Base-by-base conservation (phyloP, 306 rosid species). In the Trifolium subterraneum region DNA sequence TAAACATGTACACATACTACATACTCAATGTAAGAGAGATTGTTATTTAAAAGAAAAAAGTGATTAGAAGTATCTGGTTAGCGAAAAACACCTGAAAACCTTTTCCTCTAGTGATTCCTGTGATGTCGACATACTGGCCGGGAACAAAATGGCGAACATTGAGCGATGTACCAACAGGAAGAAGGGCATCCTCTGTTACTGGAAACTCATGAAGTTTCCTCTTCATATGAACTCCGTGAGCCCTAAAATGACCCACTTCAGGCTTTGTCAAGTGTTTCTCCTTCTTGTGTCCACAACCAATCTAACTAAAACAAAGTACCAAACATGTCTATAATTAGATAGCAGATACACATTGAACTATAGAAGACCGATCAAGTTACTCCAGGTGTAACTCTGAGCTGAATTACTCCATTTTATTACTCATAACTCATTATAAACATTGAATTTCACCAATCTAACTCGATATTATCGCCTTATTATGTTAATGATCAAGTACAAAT, bases 201-300 rank as follows among this genome's bases (percentile, higher is more conserved):
- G 96, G 99, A 79, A 95, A 95, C 84, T 95, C 99, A 64, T 70
- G 85, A 42, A 95, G 79, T 73, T 95, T 95, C 85, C 99, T 88
- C 82, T 90, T 88, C 84, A 94, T 20, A 2, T 98, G 98, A 79
- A 95, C 98, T 41, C 95, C 97, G 71, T 95, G 98, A 74, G 98
- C 98, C 81, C 99, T 86, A 85, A 90, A 95, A 86, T 95, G 99
- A 64, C 99, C 99, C 73, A 95, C 90, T 73, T 92, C 99, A 59
- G 99, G 86, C 83, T 95, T 95, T 20, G 88, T 87, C 90, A 95
- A 77, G 65, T 95, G 99, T 50, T 95, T 95, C 12, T 68, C 97
- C 82, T 95, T 95, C 87, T 95, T 95, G 87, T 95, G 99, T 50
- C 99, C 99, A 75, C 93, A 95, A 80, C 99, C 99, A 88, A 95